Percentiles rank a stretch among this genome's conserved stretches.
Conservation (phyloP, 148 eudicot genomes). For the Euryodendron excelsum region DNA sequence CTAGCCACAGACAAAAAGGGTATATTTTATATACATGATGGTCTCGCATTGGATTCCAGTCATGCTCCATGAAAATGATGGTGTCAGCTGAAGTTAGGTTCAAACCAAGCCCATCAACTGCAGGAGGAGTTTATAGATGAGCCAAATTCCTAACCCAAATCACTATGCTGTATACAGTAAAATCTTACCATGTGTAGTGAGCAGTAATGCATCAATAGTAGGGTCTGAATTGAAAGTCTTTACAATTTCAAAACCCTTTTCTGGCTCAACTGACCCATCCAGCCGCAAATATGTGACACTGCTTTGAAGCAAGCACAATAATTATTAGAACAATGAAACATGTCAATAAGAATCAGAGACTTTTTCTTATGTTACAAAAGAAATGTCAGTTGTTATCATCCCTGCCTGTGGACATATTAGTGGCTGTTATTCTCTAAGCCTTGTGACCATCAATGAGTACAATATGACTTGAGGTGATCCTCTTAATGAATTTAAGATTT, state of each 20-base stretch:
- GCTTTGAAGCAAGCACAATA: slow-evolving; percentile 20
- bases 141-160: slow-evolving; percentile 15
- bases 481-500: not conserved
- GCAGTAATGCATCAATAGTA: slow-evolving; percentile 88
- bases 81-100: slow-evolving; percentile 98
- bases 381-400: not conserved
- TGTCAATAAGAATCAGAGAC: not conserved
- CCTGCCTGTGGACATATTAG: too few relatives aligned
- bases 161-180: not conserved
- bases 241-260: slow-evolving; percentile 91
- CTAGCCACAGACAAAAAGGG: not conserved
- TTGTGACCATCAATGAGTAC: not conserved
- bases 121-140: slow-evolving; percentile 8
- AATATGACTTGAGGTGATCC: not conserved
- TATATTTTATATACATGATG: slow-evolving; percentile 44
- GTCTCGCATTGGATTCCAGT: slow-evolving; percentile 99
- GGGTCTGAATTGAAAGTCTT: slow-evolving; percentile 98
- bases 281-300: slow-evolving; percentile 83
- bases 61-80: slow-evolving; percentile 98
- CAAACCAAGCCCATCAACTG: slow-evolving; percentile 83
- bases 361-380: not conserved
- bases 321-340: not conserved
- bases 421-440: not conserved
- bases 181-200: slow-evolving; percentile 87
- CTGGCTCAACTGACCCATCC: slow-evolving; percentile 91